Base-by-base conservation (phyloP, 768 basidiomycete species). In the Gymnopilus junonius region DNA sequence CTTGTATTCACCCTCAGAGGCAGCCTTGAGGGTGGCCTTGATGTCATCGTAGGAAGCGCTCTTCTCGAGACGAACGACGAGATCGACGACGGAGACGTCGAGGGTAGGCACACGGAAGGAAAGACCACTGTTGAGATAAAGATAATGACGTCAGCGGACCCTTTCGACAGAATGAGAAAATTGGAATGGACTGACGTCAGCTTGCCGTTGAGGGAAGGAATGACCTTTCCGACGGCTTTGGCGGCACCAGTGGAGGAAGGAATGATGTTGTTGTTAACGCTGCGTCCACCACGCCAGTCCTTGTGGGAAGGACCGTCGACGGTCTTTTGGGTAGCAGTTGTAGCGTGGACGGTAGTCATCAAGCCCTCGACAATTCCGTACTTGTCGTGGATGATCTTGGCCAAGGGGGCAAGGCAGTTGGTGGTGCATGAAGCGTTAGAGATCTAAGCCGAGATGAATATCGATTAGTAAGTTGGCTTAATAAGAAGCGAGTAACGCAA, bases 351-450 rank as follows among this genome's bases (percentile, higher is more conserved):
- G 71, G 97, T 98, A 81, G 92, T 96, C 97, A 99, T 99, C 77
- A 99, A 85, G 74, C 92, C 97, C 83, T 99, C 97, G 64, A 92
- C 85, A 72, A 99, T 96, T 71, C 92, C 93, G 73, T 93, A 98
- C 65, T 94, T 95, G 88, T 99, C 97, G 80, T 99, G 71, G 83
- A 99, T 85, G 78, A 98, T 91, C 85, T 99, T 99, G 77, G 96
- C 97, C 65, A 99, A 88, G 66, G 97, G 95, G n/a, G 97, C 97
- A 63, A 99, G 87, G 81, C 97, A 99, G 90, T 99, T 99, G 78
- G 97, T 99, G 48, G 97, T 99, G 89, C 97, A 99, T 21, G 96
- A 98, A 31, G 97, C 97, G 80, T 99, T 99, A 70, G 97, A 99
- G 79, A 99, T 93, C 88, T 90, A 69, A 45, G 51, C 59, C 58